Base-by-base conservation (phyloP, 225 moss, liverwort and hornwort species). In the Pseudisothecium myosuroides region DNA sequence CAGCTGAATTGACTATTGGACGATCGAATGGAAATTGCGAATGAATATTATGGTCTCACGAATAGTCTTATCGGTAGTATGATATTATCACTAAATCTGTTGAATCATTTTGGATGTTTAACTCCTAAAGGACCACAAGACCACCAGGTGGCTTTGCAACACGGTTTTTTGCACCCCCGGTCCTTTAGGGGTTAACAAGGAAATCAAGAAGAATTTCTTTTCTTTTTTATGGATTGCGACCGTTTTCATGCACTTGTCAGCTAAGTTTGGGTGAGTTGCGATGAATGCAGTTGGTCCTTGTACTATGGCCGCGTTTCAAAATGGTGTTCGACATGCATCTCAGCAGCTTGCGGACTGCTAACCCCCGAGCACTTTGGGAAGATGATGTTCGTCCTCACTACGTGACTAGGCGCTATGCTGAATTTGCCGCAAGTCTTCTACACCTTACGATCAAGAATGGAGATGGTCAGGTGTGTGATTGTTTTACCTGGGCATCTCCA, bases 271-370 rank as follows among this genome's bases (percentile, higher is more conserved):
- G 80, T 86, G 93, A 58, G 54, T 90, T 81, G 88, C 64, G 37
- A 85, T 93, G 89, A 71, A 82, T 90, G 92, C 94, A 99, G 98
- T 94, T 97, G 89, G 97, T 94, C 73, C 95, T 99, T 73, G 63
- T 97, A 80, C 88, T 99, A 88, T 99, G 98, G 98, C 98, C 98
- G 83, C 97, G 98, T 90, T 99, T 99, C 92, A 99, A 99, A 92
- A 88, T 99, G 94, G 97, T 99, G 84, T 97, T 97, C 60, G 98
- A 99, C 88, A 97, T 99, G 98, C 98, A 99, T 92, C 95, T 99
- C 45, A 95, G 91, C 87, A 99, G 98, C 93, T 93, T 99, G 81
- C 96, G 97, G 79, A 93, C 96, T 75, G 97, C 97, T 62, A 96
- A 94, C 85, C 95, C 95, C 45, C 96, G 98, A 37, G 95, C 96